Evolutionary conservation across 352 stramenopile genomes (phyloP), one percentile per base, ranked within the genome.

Genomic region (Phytophthora fragariae): DNA sequence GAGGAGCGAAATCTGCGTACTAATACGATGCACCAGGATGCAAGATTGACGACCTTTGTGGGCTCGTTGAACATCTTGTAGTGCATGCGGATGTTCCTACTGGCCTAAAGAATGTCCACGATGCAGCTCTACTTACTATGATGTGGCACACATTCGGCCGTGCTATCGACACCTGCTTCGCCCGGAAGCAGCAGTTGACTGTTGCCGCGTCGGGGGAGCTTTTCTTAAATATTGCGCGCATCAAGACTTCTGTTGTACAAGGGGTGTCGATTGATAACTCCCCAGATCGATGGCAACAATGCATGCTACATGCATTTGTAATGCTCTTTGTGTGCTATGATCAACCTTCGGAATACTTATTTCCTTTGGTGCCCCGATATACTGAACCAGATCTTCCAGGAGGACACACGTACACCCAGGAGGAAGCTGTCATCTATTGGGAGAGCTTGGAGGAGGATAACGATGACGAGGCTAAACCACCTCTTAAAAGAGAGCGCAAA

Each of bases 221-320:
- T 3, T 59, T 67, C 14, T 15, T 54, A 12, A 24, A 31, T 44
- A 69, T 69, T 27, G 62, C 27, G 1, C 17, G 39, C 1, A 55
- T 62, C n/a, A 57, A 62, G 29, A 69, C 39, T 1, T 69, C 53
- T 0, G 53, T 60, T 9, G 49, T 62, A 10, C 60, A 31, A 59
- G 59, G 47, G 24, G 58, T 77, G 0, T 73, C 65, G 1, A 70
- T 70, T 3, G 70, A 49, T 29, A 62, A 72, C 24, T 21, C 56
- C 5, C 11, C 29, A 1, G 58, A 60, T 17, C 56, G 29, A n/a
- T 76, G 62, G 41, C 49, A 72, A 14, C 63, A 72, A 31, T 73
- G 70, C 19, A 69, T 70, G 70, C 33, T 69, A 1, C 53, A 73
- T 29, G 70, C 53, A 1, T 70, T 75, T 39, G 57, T 27, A 5